Evolutionary conservation across 2,329 filamentous ascomycete genomes (phyloP).

Genomic region (Thelonectria rubi): DNA sequence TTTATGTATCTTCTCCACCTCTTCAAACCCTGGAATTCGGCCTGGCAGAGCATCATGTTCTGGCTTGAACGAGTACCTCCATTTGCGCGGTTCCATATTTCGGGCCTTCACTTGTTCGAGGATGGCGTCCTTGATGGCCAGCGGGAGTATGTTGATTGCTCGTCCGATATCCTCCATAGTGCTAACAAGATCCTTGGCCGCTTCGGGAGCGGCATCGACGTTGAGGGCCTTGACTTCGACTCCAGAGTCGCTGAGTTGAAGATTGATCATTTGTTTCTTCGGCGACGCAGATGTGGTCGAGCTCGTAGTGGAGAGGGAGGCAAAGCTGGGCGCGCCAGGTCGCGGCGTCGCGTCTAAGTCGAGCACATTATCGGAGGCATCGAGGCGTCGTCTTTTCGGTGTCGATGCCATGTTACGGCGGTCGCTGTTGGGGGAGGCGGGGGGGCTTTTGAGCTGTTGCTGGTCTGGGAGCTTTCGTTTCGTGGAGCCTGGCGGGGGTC

Average conservation of each 20-base stretch:
- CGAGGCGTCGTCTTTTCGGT: no score
- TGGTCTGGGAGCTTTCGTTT: no score
- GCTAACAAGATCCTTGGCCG: neutral
- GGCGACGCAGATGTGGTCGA: neutral
- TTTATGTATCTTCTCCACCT: neutral
- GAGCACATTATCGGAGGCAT: no score
- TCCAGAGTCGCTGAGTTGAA: neutral
- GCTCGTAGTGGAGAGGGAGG: no score
- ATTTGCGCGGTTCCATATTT: neutral
- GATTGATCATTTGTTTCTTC: neutral
- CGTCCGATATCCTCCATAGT: neutral
- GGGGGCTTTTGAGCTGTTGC: no score
- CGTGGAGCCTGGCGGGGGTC: no score
- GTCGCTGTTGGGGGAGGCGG: no score
- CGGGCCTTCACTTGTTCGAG: neutral
- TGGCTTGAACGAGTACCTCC: neutral
- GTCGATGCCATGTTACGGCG: no score
- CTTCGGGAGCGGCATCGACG: neutral
- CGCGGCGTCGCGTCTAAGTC: no score
- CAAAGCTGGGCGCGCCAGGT: no score
- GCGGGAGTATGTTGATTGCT: neutral
- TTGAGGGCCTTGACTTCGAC: neutral
- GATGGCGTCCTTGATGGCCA: neutral
- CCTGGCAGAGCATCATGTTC: constrained; percentile 1
- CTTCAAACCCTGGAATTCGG: constrained; percentile 8